Evolutionary conservation across 768 basidiomycete species (phyloP).

Genomic region (Lactarius tabidus): DNA sequence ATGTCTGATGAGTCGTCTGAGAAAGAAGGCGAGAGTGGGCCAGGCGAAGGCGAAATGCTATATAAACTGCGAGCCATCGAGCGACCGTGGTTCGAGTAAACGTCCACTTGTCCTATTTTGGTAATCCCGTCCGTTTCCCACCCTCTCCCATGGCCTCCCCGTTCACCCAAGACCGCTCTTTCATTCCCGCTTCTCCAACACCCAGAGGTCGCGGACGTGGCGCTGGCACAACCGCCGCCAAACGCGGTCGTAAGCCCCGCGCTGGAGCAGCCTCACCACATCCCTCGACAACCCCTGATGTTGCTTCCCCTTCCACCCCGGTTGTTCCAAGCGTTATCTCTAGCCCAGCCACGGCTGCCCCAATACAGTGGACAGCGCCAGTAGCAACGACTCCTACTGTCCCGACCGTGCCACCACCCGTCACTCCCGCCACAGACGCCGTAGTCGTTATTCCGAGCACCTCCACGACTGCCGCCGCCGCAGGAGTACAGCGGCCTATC

Average conservation of each 20-base stretch:
- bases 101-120: background rate
- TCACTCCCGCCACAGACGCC: slow-evolving; percentile 1
- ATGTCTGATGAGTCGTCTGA: slow-evolving; percentile 30
- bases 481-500: slow-evolving; percentile 17
- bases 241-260: slow-evolving; percentile 25
- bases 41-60: slow-evolving; percentile 38
- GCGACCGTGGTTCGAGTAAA: background rate
- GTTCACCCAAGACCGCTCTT: slow-evolving; percentile 14
- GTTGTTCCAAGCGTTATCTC: slow-evolving; percentile 4
- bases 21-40: slow-evolving; percentile 40
- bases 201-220: slow-evolving; percentile 1
- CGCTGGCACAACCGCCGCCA: background rate
- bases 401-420: background rate
- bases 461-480: background rate
- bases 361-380: slow-evolving; percentile 18
- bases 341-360: slow-evolving; percentile 8
- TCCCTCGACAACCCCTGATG: slow-evolving; percentile 3
- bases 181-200: slow-evolving; percentile 20
- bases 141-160: background rate
- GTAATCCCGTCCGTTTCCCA: background rate
- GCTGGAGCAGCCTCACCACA: slow-evolving; percentile 7
- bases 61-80: slow-evolving; percentile 34
- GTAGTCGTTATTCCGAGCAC: background rate
- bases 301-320: slow-evolving; percentile 8
- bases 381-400: background rate